phyloP scores from a whole-genome alignment of 106 monocot species.

The Amphibolis antarctica region DNA sequence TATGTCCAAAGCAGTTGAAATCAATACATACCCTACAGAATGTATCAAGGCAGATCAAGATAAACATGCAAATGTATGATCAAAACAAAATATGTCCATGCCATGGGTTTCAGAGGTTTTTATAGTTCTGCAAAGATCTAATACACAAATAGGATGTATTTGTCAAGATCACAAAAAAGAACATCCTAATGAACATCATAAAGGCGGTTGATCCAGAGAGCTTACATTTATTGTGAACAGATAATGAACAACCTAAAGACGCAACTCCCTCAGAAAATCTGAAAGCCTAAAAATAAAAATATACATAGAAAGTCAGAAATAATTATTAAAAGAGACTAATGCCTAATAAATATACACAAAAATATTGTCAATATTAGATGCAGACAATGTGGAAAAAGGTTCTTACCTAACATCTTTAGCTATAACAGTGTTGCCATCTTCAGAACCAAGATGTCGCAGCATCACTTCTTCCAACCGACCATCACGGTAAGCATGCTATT shows the following conservation, averaged over 20 bases:
- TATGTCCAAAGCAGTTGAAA: no score
- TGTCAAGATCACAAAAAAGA: no score
- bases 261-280: constrained; percentile 54
- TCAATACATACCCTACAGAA: no score
- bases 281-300: constrained; percentile 54
- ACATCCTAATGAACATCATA: no score
- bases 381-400: neutral
- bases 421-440: constrained; percentile 85
- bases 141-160: no score
- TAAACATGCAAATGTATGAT: no score
- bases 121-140: no score
- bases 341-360: neutral
- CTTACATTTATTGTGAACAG: neutral
- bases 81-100: no score
- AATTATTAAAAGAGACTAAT: neutral
- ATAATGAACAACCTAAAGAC: constrained; percentile 27
- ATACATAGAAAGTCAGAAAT: neutral
- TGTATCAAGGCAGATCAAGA: no score
- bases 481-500: constrained; percentile 93
- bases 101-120: no score
- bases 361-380: neutral
- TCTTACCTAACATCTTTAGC: constrained; percentile 74
- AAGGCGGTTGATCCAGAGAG: no score
- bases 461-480: constrained; percentile 84
- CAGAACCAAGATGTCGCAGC: constrained; percentile 75